Evolutionary conservation across 495 filamentous ascomycete species (phyloP), one percentile per base, ranked within the genome.

Genomic region (Daldinia caldariorum): DNA sequence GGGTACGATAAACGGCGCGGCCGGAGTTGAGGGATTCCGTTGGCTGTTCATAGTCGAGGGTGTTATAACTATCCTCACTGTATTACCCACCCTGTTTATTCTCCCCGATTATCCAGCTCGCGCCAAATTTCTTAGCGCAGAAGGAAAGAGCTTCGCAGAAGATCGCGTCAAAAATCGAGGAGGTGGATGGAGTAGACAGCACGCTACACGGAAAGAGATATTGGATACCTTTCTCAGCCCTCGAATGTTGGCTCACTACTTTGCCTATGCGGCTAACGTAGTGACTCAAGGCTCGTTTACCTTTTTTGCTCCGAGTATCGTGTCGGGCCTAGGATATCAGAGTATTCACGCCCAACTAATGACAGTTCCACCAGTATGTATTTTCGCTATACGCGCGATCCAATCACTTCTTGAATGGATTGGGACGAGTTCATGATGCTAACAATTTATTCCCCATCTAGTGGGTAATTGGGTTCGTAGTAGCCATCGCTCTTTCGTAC

Each of bases 271-370:
- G 38, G 71, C 75, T 49, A 83, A 81, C 73, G 77, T 88, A 14
- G 82, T 94, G 4, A 93, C 92, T 70, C 83, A 94, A 14, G 93
- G 93, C 70, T 90, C 89, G 0, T 93, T 94, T 75, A 90, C 89
- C 0, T 83, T 95, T 16, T 94, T 94, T 77, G 82, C 93, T 0
- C 92, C 92, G 0, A 89, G 87, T 5, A 94, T 94, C 66, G 89
- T 96, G 64, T 79, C 73, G 9, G 83, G 89, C 57, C 79, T 90
- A 8, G 92, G 92, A 4, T 94, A 90, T 6, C 89, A 86, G 4
- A 83, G 77, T 1, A 76, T 88, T 1, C 75, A 78, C 34, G 90
- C 91, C 0, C 92, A 96, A 65, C 82, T 95, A 1, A 81, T 94
- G 10, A 88, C 85, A 16, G 91, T 95, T 0, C 92, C 92, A 0